Evolutionary conservation across 2,329 filamentous ascomycete species (phyloP).

Genomic region (Podosphaera xanthii): DNA sequence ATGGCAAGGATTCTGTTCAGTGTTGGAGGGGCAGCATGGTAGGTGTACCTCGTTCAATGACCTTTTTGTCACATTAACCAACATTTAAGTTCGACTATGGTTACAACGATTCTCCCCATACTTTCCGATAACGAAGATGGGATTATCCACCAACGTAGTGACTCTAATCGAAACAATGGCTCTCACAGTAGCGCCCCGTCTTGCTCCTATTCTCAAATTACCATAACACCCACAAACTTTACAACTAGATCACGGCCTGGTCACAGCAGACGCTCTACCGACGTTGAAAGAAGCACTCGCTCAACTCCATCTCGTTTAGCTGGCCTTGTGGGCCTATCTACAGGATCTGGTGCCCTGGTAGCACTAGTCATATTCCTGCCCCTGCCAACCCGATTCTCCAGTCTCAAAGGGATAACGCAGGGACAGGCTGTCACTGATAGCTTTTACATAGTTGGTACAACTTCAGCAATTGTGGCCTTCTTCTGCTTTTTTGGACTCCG

Average conservation of each 20-base stretch:
- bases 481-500: constrained; percentile 62
- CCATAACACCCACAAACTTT: constrained; percentile 45
- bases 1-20: constrained; percentile 74
- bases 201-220: constrained; percentile 51
- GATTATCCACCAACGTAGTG: not conserved
- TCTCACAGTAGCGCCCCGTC: constrained; percentile 35
- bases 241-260: constrained; percentile 5
- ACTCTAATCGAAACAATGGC: constrained; percentile 12
- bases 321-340: constrained; percentile 78
- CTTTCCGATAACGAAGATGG: constrained; percentile 26
- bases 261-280: constrained; percentile 1
- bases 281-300: constrained; percentile 7
- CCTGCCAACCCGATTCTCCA: constrained; percentile 56
- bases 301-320: constrained; percentile 42
- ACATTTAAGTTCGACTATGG: constrained; percentile 54
- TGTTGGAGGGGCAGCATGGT: constrained; percentile 74
- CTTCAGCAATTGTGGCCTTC: constrained; percentile 49
- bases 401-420: constrained; percentile 46
- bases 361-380: constrained; percentile 68
- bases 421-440: constrained; percentile 56
- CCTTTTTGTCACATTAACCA: not conserved
- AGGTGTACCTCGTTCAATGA: constrained; percentile 13
- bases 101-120: constrained; percentile 74
- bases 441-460: constrained; percentile 63
- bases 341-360: constrained; percentile 73